Evolutionary conservation across 441 rosid species (phyloP).

Genomic region (Adansonia rubrostipa): DNA sequence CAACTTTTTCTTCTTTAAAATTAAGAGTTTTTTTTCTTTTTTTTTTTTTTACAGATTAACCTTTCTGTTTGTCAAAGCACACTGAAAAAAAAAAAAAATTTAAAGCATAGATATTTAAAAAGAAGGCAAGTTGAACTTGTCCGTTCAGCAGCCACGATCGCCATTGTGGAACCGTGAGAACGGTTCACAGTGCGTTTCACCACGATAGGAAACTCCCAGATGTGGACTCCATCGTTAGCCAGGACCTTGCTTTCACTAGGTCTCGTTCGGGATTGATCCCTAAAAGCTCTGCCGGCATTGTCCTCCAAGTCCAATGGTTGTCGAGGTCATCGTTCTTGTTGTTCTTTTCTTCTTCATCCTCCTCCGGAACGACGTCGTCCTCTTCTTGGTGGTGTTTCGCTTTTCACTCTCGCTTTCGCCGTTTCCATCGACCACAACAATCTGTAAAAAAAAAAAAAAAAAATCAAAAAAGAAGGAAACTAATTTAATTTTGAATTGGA

Average conservation of each 20-base stretch:
- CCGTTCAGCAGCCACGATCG: constrained; percentile 64
- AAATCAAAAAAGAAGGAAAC: too few species aligned
- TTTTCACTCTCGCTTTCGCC: constrained; percentile 73
- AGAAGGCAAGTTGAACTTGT: constrained; percentile 33
- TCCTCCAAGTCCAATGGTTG: constrained; percentile 40
- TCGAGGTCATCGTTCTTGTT: constrained; percentile 42
- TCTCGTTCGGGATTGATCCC: constrained; percentile 47
- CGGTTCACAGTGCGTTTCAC: constrained; percentile 67
- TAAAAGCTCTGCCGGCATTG: constrained; percentile 34
- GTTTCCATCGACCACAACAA: constrained; percentile 88
- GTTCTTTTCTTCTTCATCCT: constrained; percentile 55
- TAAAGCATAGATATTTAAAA: too few species aligned
- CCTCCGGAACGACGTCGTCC: constrained; percentile 52
- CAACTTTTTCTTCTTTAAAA: too few species aligned
- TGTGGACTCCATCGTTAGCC: constrained; percentile 58
- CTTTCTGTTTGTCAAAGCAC: too few species aligned
- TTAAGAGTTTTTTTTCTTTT: too few species aligned
- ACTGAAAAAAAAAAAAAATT: too few species aligned
- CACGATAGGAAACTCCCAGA: constrained; percentile 72
- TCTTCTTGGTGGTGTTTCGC: constrained; percentile 52
- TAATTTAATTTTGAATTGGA: neutral
- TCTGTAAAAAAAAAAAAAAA: constrained; percentile 34
- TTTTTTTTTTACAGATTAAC: too few species aligned
- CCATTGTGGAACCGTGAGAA: constrained; percentile 69
- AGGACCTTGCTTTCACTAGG: constrained; percentile 57